Percentiles rank a stretch among this genome's conserved stretches.
These are phyloP conservation scores for Hemisphaericaspora nanyangensis DNA, from an alignment of 805 yeast genomes.

Conservation along the genomic window DNA sequence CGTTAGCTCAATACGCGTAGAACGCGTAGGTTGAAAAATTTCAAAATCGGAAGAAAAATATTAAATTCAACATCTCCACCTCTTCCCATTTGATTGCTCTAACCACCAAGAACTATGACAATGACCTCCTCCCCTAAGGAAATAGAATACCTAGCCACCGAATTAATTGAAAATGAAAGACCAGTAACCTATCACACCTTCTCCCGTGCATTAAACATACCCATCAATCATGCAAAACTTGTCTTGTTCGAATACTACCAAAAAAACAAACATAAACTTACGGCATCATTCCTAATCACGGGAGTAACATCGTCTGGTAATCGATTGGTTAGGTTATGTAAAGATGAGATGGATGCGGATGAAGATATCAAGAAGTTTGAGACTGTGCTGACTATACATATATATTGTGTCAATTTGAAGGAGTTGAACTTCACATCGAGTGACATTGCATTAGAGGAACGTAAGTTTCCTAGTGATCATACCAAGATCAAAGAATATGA, in stretches of 20 bases:
- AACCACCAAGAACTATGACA: too few relatives aligned
- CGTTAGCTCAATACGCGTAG: too few relatives aligned
- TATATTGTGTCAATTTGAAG: conserved; percentile 31
- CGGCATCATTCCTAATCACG: conserved; percentile 39
- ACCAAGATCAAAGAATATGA: conserved; percentile 15
- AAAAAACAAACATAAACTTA: conserved; percentile 29
- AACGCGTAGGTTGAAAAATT: too few relatives aligned
- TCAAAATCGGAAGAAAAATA: too few relatives aligned
- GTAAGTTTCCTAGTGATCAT: conserved; percentile 9
- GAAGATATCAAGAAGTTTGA: conserved; percentile 25
- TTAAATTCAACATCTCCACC: too few relatives aligned
- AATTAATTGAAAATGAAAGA: conserved; percentile 17
- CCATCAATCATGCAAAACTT: conserved; percentile 35
- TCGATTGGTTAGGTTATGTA: conserved; percentile 18
- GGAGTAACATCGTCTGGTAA: conserved; percentile 25
- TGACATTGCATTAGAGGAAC: conserved; percentile 18
- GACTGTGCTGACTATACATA: conserved; percentile 29
- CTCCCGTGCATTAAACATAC: conserved; percentile 37
- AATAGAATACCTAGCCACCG: conserved; percentile 27
- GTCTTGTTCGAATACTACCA: conserved; percentile 35
- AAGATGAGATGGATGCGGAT: conserved; percentile 19
- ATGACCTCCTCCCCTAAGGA: conserved; percentile 27
- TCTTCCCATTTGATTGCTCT: too few relatives aligned
- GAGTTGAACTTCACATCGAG: conserved; percentile 5
- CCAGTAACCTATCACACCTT: conserved; percentile 41